phyloP scores from a whole-genome alignment of 129 eudicot species.

The Cynara cardunculus region DNA sequence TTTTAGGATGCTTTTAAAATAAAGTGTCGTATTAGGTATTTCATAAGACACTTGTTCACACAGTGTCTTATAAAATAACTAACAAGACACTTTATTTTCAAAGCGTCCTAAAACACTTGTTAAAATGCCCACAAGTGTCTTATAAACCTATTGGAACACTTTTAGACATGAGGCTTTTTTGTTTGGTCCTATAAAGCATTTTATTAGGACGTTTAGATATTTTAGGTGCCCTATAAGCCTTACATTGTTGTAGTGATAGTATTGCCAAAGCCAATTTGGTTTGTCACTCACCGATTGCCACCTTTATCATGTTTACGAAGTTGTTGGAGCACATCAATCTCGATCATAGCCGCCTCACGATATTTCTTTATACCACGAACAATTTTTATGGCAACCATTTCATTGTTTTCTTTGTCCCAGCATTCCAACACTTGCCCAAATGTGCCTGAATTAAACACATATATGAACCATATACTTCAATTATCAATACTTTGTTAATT shows the following conservation, averaged over 20 bases:
- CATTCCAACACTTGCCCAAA: constrained; percentile 90
- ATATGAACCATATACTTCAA: not conserved
- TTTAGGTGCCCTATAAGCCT: not conserved
- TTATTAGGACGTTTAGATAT: not conserved
- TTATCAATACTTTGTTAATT: not conserved
- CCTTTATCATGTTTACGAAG: constrained; percentile 87
- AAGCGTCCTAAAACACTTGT: no score
- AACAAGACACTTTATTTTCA: no score
- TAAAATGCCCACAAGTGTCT: not conserved
- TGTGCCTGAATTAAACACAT: constrained; percentile 44
- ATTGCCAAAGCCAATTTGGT: not conserved
- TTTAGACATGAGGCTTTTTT: not conserved
- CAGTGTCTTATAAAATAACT: no score
- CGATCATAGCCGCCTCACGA: constrained; percentile 94
- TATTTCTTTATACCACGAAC: constrained; percentile 83
- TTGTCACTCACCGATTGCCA: constrained; percentile 76
- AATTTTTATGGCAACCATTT: constrained; percentile 84
- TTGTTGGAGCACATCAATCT: constrained; percentile 79
- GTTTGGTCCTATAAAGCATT: not conserved
- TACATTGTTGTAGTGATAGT: not conserved
- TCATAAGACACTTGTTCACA: no score
- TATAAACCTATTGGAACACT: not conserved
- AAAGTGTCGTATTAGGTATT: no score
- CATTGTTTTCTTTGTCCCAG: constrained; percentile 81
- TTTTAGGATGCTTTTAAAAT: no score